Conservation (phyloP, 306 rosid genomes). For the Ziziphus jujuba region DNA sequence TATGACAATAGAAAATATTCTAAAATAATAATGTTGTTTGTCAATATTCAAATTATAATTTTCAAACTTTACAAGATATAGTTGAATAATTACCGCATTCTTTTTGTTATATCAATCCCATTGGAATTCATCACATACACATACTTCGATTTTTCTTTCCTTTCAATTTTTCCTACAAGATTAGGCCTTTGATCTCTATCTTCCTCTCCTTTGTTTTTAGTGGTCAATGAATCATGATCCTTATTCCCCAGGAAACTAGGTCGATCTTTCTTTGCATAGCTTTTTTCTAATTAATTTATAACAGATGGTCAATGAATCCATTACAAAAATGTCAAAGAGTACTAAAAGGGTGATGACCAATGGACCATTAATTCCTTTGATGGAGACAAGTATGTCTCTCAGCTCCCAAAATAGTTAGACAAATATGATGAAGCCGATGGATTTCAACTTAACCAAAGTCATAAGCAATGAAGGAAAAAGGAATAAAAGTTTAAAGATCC, state of each 20-base stretch:
- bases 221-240: constrained; percentile 24
- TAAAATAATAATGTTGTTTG: no score
- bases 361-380: neutral
- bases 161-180: neutral
- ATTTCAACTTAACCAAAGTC: neutral
- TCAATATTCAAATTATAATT: no score
- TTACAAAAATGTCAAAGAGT: constrained; percentile 17
- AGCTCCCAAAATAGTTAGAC: neutral
- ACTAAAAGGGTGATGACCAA: neutral
- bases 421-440: neutral
- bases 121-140: neutral
- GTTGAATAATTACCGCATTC: neutral
- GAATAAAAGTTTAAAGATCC: no score
- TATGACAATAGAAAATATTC: no score
- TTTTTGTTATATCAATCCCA: neutral
- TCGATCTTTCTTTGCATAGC: neutral
- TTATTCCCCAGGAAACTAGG: neutral
- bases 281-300: neutral
- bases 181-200: constrained; percentile 7
- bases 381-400: constrained; percentile 5
- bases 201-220: neutral
- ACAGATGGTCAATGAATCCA: constrained; percentile 13
- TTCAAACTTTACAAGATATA: no score
- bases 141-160: neutral
- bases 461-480: no score